A percentile compares a stretch with the other conserved stretches of the same genome.
phyloP scores from a whole-genome alignment of 2,329 filamentous ascomycete genomes.

The Clarireedia monteithiana region DNA sequence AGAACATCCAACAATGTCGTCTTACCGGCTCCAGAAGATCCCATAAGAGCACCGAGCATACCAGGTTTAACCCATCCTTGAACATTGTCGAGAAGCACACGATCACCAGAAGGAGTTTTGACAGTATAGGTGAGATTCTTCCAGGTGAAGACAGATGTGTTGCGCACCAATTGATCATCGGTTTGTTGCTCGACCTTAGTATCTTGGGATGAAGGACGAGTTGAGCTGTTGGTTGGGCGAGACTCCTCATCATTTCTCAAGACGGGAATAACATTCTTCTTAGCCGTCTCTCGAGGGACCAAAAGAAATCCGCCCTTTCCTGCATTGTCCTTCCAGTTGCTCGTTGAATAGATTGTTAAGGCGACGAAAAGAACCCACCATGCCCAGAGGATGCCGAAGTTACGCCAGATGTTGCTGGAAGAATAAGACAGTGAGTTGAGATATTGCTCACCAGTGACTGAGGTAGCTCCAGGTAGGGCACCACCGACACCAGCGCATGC shows the following conservation, averaged over 20 bases:
- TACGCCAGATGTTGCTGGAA: constrained; percentile 47
- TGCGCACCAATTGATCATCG: constrained; percentile 44
- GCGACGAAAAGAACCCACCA: constrained; percentile 54
- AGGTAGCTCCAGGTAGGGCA: constrained; percentile 40
- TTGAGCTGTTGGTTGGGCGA: constrained; percentile 9
- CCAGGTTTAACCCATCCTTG: constrained; percentile 56
- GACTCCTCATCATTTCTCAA: constrained; percentile 41
- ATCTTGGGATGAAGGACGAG: constrained; percentile 14
- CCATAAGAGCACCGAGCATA: constrained; percentile 55
- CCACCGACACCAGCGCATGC: constrained; percentile 53
- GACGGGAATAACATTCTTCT: constrained; percentile 30
- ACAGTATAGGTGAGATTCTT: constrained; percentile 63
- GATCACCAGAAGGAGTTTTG: constrained; percentile 51
- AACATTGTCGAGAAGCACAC: constrained; percentile 60
- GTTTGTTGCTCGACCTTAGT: constrained; percentile 28
- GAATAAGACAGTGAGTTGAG: constrained; percentile 46
- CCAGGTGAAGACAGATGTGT: constrained; percentile 67
- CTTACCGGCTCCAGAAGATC: constrained; percentile 67
- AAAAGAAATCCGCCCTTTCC: constrained; percentile 48
- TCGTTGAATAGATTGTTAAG: constrained; percentile 50
- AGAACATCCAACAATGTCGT: constrained; percentile 83
- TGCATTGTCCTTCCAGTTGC: constrained; percentile 45
- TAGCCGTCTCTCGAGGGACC: constrained; percentile 52
- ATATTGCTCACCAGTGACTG: constrained; percentile 50
- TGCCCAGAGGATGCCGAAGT: constrained; percentile 53